phyloP scores from a whole-genome alignment of 331 rosid species.

The Telfairia occidentalis region DNA sequence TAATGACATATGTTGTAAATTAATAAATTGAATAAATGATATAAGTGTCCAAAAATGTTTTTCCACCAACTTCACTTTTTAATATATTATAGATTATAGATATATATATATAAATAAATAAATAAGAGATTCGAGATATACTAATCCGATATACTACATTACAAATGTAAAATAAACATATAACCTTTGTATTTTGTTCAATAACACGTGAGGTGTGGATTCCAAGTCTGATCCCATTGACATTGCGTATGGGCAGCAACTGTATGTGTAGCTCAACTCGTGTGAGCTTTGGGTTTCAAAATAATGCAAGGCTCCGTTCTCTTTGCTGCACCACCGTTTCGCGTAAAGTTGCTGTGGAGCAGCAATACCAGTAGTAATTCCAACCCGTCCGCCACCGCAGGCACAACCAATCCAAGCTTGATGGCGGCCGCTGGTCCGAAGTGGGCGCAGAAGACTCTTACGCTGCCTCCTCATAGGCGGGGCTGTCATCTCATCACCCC shows the following conservation, averaged over 20 bases:
- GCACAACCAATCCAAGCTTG: conserved; percentile 16
- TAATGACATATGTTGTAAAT: no score
- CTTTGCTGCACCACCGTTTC: not conserved
- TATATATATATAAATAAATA: no score
- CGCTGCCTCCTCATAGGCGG: conserved; percentile 36
- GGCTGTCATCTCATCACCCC: conserved; percentile 62
- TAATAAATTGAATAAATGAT: no score
- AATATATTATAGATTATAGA: no score
- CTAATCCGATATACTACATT: no score
- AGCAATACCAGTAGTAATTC: conserved; percentile 17
- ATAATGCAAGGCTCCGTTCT: not conserved
- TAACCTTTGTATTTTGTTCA: no score
- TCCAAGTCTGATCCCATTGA: no score
- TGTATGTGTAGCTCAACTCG: not conserved
- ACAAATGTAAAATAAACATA: no score
- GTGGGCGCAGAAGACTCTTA: conserved; percentile 55
- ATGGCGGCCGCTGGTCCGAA: conserved; percentile 48
- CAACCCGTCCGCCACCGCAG: conserved; percentile 6
- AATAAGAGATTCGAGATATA: no score
- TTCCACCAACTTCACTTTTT: no score
- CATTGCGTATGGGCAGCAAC: not conserved
- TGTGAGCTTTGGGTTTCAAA: not conserved
- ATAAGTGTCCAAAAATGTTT: no score
- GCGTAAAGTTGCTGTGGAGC: not conserved
- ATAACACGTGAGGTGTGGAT: no score